These are phyloP conservation scores for Papiliotrema fonsecae DNA, from an alignment of 1,284 basidiomycete genomes.

Conservation along the genomic window DNA sequence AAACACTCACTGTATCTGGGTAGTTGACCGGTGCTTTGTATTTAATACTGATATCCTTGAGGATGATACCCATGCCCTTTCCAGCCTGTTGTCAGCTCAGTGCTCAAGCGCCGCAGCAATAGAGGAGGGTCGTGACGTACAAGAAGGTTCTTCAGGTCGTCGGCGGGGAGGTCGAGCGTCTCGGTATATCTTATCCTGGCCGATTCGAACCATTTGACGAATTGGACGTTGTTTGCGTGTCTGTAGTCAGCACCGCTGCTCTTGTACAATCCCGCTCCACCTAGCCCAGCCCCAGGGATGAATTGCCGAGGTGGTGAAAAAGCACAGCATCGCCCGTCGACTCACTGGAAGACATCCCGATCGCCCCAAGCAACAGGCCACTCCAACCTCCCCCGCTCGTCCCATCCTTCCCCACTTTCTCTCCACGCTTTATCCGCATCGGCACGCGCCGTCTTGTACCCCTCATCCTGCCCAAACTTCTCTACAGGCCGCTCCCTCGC, in stretches of 20 bases:
- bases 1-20: conserved; percentile 43
- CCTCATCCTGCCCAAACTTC: conserved; percentile 2
- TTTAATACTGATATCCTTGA: conserved; percentile 33
- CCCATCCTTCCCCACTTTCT: conserved; percentile 35
- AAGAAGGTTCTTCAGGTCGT: conserved; percentile 19
- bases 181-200: conserved; percentile 36
- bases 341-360: conserved; percentile 44
- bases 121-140: conserved; percentile 6
- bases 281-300: not conserved
- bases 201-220: conserved; percentile 41
- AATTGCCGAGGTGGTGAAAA: too few species aligned
- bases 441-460: conserved; percentile 4
- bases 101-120: not conserved
- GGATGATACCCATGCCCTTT: conserved; percentile 33
- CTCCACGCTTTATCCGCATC: conserved; percentile 8
- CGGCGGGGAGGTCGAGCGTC: conserved; percentile 26
- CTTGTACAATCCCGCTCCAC: not conserved
- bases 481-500: not conserved
- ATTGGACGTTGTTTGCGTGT: conserved; percentile 46
- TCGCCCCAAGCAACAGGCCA: conserved; percentile 47
- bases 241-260: conserved; percentile 11
- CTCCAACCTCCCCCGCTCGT: conserved; percentile 31
- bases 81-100: conserved; percentile 23
- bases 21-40: conserved; percentile 42
- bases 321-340: conserved; percentile 1